These are phyloP conservation scores for Colletotrichum viniferum DNA, from an alignment of 2,329 filamentous ascomycete genomes.

Conservation along the genomic window DNA sequence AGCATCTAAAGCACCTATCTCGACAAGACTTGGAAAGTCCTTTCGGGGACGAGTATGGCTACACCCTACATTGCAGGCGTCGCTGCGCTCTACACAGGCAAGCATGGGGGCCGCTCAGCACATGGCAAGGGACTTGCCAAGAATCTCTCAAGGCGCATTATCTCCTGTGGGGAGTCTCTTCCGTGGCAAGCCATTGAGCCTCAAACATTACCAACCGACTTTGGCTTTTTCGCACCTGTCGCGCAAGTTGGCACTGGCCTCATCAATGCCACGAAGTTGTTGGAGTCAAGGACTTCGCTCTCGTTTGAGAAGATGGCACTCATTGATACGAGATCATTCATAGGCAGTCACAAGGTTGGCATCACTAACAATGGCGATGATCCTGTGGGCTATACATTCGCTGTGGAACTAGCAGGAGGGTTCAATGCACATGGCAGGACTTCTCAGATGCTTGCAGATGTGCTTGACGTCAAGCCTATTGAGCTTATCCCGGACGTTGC, in stretches of 20 bases:
- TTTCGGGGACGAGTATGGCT: slow-evolving; percentile 55
- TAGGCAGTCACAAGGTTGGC: slow-evolving; percentile 23
- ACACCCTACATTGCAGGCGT: slow-evolving; percentile 49
- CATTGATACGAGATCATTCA: slow-evolving; percentile 48
- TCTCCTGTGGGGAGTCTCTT: slow-evolving; percentile 34
- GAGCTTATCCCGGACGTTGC: not conserved
- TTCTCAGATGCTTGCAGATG: not conserved
- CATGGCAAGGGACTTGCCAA: slow-evolving; percentile 35
- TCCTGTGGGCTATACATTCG: slow-evolving; percentile 35
- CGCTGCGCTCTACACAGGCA: slow-evolving; percentile 41
- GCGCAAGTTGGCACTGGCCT: slow-evolving; percentile 44
- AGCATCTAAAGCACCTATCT: slow-evolving; percentile 51
- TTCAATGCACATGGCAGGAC: slow-evolving; percentile 35
- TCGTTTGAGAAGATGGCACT: slow-evolving; percentile 43
- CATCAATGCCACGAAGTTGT: slow-evolving; percentile 45
- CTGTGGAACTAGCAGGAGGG: slow-evolving; percentile 34
- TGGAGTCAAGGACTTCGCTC: slow-evolving; percentile 40
- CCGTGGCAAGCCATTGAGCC: slow-evolving; percentile 28
- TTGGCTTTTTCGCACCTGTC: slow-evolving; percentile 33
- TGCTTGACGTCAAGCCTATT: slow-evolving; percentile 3
- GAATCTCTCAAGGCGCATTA: slow-evolving; percentile 33
- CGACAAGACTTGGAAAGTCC: slow-evolving; percentile 36
- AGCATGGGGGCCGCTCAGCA: slow-evolving; percentile 34
- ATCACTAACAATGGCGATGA: slow-evolving; percentile 41
- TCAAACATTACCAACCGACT: slow-evolving; percentile 25